Evolutionary conservation across 257 asterid genomes (phyloP).

Genomic region (Solanum lycopersicoides): DNA sequence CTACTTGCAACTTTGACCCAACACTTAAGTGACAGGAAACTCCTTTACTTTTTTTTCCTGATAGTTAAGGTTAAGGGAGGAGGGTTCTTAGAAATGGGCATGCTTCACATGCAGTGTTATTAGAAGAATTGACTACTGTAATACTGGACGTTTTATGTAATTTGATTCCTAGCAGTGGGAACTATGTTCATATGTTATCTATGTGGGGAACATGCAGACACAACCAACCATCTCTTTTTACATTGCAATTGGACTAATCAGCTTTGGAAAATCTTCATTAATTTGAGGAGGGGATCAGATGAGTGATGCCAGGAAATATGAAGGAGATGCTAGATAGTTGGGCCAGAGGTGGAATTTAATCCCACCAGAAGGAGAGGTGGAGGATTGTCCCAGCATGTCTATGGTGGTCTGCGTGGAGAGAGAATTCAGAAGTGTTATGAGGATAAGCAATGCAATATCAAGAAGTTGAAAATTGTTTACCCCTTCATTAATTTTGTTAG

Average conservation of each 20-base stretch:
- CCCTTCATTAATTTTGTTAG: neutral
- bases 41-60: neutral
- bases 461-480: neutral
- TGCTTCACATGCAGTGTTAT: neutral
- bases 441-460: neutral
- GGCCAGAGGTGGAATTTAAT: neutral
- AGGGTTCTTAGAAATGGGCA: neutral
- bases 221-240: neutral
- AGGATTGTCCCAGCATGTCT: neutral
- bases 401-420: neutral
- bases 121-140: neutral
- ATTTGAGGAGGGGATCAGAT: neutral
- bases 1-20: neutral
- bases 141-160: neutral
- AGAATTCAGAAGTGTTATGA: neutral
- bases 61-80: neutral
- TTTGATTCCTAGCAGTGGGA: neutral
- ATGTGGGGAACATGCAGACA: neutral
- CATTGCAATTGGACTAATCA: neutral
- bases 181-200: neutral
- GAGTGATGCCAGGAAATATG: neutral
- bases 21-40: neutral
- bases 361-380: neutral
- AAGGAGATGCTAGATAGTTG: neutral
- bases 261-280: neutral